Conservation (phyloP, 495 filamentous ascomycete genomes). For the Daldinia vernicosa region DNA sequence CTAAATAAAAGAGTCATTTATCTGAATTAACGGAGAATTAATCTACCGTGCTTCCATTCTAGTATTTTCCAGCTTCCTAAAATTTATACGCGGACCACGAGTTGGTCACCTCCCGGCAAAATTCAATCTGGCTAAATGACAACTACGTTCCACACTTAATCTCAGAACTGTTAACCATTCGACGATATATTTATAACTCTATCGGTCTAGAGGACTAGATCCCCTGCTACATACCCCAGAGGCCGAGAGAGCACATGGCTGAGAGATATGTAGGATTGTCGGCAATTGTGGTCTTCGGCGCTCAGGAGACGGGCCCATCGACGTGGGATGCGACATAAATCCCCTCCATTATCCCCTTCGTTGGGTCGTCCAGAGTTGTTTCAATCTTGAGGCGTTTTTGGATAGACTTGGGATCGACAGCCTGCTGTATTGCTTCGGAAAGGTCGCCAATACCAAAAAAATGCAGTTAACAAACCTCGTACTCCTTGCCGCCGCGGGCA, state of each 20-base stretch:
- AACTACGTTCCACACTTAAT: constrained; percentile 39
- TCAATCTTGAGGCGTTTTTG: constrained; percentile 14
- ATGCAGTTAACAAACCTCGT: constrained; percentile 40
- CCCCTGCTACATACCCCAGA: constrained; percentile 26
- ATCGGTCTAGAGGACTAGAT: constrained; percentile 30
- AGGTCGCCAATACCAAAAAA: constrained; percentile 27
- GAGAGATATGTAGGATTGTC: constrained; percentile 30
- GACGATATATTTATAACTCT: constrained; percentile 32
- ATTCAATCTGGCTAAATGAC: constrained; percentile 43
- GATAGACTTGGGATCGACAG: constrained; percentile 14
- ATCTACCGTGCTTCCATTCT: background rate
- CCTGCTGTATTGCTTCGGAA: constrained; percentile 10
- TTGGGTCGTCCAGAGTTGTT: background rate
- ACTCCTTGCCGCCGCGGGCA: constrained; percentile 44
- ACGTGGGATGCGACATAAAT: constrained; percentile 40
- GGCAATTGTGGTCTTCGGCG: constrained; percentile 41
- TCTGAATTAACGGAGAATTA: background rate
- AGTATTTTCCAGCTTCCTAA: constrained; percentile 7
- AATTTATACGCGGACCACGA: constrained; percentile 8
- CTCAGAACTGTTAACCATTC: constrained; percentile 31
- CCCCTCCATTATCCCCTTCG: constrained; percentile 13
- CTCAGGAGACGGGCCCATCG: constrained; percentile 26
- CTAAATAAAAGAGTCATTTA: background rate
- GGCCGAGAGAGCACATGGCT: constrained; percentile 34
- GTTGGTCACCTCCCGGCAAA: constrained; percentile 29